These are phyloP conservation scores for Lantana camara DNA, from an alignment of 257 asterid genomes.

Conservation along the genomic window DNA sequence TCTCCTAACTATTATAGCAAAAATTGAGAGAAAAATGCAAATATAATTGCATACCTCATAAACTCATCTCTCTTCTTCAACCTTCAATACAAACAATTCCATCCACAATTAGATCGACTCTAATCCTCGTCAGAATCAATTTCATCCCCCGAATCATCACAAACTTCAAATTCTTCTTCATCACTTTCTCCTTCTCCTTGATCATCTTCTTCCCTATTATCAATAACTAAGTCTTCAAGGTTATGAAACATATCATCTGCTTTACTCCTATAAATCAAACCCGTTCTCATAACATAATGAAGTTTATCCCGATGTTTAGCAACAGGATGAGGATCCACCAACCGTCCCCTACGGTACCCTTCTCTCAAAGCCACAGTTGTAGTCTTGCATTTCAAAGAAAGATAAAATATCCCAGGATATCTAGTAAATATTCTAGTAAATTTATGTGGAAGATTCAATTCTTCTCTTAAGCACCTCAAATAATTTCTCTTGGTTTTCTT, in stretches of 20 bases:
- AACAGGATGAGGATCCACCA: slow-evolving; percentile 70
- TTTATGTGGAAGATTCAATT: slow-evolving; percentile 80
- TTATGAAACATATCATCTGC: slow-evolving; percentile 60
- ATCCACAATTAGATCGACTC: slow-evolving; percentile 16
- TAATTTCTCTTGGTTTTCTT: slow-evolving; percentile 92
- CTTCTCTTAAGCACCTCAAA: slow-evolving; percentile 85
- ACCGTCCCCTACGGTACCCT: slow-evolving; percentile 76
- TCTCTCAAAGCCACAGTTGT: slow-evolving; percentile 85
- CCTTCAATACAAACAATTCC: not conserved
- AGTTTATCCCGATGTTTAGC: slow-evolving; percentile 73
- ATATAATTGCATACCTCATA: slow-evolving; percentile 5
- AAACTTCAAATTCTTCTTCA: slow-evolving; percentile 43
- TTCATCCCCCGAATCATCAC: slow-evolving; percentile 46
- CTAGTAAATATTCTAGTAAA: slow-evolving; percentile 89
- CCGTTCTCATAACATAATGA: slow-evolving; percentile 87
- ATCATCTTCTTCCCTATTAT: slow-evolving; percentile 36
- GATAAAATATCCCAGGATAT: slow-evolving; percentile 92
- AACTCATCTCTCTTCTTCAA: not conserved
- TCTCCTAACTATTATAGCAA: not conserved
- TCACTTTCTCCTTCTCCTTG: slow-evolving; percentile 45
- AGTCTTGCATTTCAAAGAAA: slow-evolving; percentile 86
- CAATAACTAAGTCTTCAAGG: slow-evolving; percentile 47
- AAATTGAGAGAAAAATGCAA: not conserved
- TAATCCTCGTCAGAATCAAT: slow-evolving; percentile 51
- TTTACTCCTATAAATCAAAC: slow-evolving; percentile 67